Conservation (phyloP, 108 stramenopile genomes). For the Cylindrotheca fusiformis region DNA sequence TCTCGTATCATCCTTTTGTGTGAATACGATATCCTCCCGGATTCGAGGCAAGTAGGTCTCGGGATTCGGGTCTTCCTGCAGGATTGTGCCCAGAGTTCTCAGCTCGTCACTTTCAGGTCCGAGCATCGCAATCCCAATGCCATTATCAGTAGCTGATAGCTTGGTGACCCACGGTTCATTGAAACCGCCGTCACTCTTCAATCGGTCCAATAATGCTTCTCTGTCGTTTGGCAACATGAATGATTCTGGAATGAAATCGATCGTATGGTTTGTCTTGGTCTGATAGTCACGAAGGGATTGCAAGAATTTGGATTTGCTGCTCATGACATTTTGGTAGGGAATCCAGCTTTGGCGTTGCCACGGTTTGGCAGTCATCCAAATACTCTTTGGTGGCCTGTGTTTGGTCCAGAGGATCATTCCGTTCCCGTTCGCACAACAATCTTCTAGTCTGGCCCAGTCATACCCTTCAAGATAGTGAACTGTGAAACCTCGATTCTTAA, state of each 20-base stretch:
- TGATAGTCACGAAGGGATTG: background rate
- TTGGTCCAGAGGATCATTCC: background rate
- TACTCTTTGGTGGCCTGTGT: background rate
- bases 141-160: conserved; percentile 16
- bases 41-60: background rate
- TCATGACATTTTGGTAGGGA: conserved; percentile 1
- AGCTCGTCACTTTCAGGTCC: conserved; percentile 18
- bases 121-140: conserved; percentile 30
- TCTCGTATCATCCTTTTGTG: background rate
- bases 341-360: conserved; percentile 6
- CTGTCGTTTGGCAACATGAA: conserved; percentile 5
- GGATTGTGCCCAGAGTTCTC: conserved; percentile 1
- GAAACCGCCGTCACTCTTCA: conserved; percentile 13
- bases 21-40: background rate
- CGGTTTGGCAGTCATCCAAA: background rate
- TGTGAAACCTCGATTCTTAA: background rate
- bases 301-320: background rate
- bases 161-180: conserved; percentile 31
- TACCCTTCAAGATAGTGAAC: background rate
- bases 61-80: background rate
- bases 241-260: conserved; percentile 15
- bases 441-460: background rate
- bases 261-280: background rate
- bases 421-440: background rate
- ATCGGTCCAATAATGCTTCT: conserved; percentile 5